Evolutionary conservation across 1,284 basidiomycete species (phyloP).

Genomic region (Pholiota adiposa): DNA sequence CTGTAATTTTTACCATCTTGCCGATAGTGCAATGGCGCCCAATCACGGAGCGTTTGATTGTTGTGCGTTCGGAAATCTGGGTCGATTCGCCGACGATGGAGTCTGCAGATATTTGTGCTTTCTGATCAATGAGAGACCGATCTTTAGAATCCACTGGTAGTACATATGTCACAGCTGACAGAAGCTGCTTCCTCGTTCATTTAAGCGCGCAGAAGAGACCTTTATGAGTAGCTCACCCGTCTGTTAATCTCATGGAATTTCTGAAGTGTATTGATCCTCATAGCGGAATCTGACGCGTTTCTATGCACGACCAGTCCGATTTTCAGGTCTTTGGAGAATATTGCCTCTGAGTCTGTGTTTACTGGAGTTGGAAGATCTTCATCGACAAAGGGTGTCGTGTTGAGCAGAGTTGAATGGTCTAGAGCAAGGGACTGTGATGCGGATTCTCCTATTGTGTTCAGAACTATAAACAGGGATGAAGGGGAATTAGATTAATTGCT

Average conservation of each 20-base stretch:
- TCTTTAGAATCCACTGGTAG: conserved; percentile 65
- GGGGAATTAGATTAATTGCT: conserved; percentile 1
- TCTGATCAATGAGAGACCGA: conserved; percentile 71
- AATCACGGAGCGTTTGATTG: conserved; percentile 87
- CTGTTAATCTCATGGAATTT: conserved; percentile 86
- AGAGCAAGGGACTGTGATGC: conserved; percentile 52
- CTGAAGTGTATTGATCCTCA: conserved; percentile 84
- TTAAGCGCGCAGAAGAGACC: background rate
- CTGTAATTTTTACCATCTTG: conserved; percentile 82
- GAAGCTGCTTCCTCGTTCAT: conserved; percentile 43
- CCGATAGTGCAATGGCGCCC: conserved; percentile 91
- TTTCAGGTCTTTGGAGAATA: conserved; percentile 50
- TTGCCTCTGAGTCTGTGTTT: conserved; percentile 42
- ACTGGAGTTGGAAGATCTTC: conserved; percentile 41
- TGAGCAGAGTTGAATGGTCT: conserved; percentile 59
- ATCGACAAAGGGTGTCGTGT: conserved; percentile 24
- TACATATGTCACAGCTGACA: conserved; percentile 53
- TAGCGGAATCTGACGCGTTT: conserved; percentile 60
- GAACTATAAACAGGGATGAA: conserved; percentile 3
- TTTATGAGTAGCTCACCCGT: conserved; percentile 49
- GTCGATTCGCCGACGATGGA: conserved; percentile 84
- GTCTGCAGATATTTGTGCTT: conserved; percentile 87
- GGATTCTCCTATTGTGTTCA: conserved; percentile 30
- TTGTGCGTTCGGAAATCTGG: conserved; percentile 82
- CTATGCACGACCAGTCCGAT: conserved; percentile 67